Evolutionary conservation across 495 filamentous ascomycete species (phyloP).

Genomic region (Aspergillus affinis): DNA sequence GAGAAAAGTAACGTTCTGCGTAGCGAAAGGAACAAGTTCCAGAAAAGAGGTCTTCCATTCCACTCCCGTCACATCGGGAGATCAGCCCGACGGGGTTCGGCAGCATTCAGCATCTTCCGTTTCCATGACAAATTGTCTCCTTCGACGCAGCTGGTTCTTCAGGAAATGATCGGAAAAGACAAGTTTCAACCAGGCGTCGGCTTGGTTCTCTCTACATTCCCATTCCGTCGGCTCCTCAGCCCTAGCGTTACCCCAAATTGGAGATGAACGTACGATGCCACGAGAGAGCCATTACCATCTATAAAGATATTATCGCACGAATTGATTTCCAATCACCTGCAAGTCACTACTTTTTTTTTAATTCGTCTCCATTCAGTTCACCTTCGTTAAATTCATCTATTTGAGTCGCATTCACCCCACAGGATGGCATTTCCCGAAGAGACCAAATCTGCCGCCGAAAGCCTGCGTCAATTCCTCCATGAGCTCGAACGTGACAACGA

Average conservation of each 20-base stretch:
- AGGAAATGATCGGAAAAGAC: background rate
- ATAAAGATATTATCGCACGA: too few species aligned
- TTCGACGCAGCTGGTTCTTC: background rate
- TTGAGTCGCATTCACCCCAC: background rate
- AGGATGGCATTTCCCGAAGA: background rate
- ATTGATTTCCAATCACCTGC: too few species aligned
- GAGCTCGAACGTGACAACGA: slow-evolving; percentile 34
- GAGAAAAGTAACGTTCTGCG: too few species aligned
- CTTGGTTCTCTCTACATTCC: background rate
- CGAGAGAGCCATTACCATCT: background rate
- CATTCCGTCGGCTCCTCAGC: background rate
- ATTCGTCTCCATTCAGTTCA: too few species aligned
- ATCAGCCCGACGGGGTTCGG: background rate
- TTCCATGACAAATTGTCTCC: background rate
- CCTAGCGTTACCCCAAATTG: background rate
- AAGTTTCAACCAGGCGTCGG: background rate
- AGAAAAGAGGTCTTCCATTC: too few species aligned
- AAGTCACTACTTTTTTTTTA: too few species aligned
- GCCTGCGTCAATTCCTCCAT: slow-evolving; percentile 24
- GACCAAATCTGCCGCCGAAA: background rate
- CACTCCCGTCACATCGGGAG: background rate
- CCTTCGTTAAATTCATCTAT: too few species aligned
- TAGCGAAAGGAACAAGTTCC: too few species aligned
- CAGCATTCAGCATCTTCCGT: background rate
- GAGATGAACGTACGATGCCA: background rate